These are phyloP conservation scores for Thraustochytrium striatum DNA, from an alignment of 352 stramenopile species.

Conservation along the genomic window DNA sequence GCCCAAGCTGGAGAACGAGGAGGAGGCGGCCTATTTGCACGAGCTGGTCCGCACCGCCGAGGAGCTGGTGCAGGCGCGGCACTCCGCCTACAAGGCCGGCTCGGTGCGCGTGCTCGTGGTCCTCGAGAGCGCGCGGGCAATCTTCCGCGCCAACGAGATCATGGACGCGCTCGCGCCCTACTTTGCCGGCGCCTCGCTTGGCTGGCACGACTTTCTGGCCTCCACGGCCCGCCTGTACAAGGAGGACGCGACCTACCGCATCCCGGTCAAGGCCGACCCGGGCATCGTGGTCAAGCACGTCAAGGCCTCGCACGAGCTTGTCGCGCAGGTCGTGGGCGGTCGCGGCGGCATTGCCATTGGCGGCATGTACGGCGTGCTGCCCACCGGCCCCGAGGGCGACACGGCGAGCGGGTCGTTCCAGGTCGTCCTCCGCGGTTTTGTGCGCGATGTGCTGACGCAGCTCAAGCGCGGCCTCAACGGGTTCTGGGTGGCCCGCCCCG, in stretches of 20 bases:
- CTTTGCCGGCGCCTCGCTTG: conserved; percentile 41
- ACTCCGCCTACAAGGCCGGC: conserved; percentile 3
- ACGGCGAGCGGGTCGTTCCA: background rate
- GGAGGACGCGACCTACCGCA: conserved; percentile 17
- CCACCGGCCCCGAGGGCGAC: background rate
- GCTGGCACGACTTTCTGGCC: conserved; percentile 43
- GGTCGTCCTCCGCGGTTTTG: conserved; percentile 5
- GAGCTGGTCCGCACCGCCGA: background rate
- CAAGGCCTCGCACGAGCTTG: conserved; percentile 35
- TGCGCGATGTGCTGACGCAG: conserved; percentile 37
- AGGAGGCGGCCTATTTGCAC: conserved; percentile 18
- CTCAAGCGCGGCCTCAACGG: conserved; percentile 6
- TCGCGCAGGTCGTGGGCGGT: conserved; percentile 4
- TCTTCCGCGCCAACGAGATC: conserved; percentile 44
- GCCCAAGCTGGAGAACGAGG: conserved; percentile 44
- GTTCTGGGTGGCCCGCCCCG: conserved; percentile 27
- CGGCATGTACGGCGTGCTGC: conserved; percentile 41
- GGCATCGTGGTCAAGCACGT: conserved; percentile 43
- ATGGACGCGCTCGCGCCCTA: conserved; percentile 14
- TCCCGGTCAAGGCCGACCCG: conserved; percentile 33
- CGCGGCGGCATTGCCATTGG: conserved; percentile 32
- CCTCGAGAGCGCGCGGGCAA: conserved; percentile 24
- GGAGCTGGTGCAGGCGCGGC: background rate
- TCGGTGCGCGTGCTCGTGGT: conserved; percentile 30
- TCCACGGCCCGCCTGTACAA: conserved; percentile 36